Conservation (phyloP, 2,329 filamentous ascomycete species). For the Lomentospora prolificans region DNA sequence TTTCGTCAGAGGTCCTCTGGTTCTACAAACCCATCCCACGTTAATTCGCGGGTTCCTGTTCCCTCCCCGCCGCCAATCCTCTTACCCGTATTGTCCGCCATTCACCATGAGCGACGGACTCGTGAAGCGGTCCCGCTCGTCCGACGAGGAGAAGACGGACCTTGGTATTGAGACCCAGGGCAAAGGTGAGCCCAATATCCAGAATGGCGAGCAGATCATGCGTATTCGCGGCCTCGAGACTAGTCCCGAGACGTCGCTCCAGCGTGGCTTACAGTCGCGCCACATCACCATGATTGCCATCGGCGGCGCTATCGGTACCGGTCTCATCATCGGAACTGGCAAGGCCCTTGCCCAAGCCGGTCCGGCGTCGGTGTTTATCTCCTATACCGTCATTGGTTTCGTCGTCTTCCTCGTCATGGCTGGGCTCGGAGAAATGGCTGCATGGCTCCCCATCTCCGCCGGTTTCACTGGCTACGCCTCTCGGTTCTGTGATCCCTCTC, state of each 20-base stretch:
- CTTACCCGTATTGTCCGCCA: too few species aligned
- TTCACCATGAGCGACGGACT: conserved; percentile 1
- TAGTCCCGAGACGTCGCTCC: conserved; percentile 34
- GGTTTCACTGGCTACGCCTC: conserved; percentile 76
- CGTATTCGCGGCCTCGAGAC: conserved; percentile 40
- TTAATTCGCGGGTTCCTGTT: not conserved
- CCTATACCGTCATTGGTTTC: conserved; percentile 58
- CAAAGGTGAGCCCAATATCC: not conserved
- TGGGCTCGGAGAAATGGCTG: conserved; percentile 73
- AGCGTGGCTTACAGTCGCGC: conserved; percentile 43
- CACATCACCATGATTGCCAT: conserved; percentile 57
- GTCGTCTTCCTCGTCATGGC: conserved; percentile 77
- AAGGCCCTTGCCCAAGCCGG: conserved; percentile 42
- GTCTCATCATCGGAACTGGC: conserved; percentile 61
- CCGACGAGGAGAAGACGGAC: not conserved
- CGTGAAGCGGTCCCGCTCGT: not conserved
- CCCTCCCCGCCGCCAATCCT: not conserved
- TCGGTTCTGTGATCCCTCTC: conserved; percentile 68
- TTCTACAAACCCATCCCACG: too few species aligned
- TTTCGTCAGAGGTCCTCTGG: too few species aligned
- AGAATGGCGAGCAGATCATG: not conserved
- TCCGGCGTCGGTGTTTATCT: conserved; percentile 61
- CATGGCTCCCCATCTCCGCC: conserved; percentile 67
- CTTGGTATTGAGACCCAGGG: not conserved
- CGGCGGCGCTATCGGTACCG: conserved; percentile 65